These are phyloP conservation scores for Babesia gibsoni DNA, from an alignment of 169 alveolate species.

Conservation along the genomic window DNA sequence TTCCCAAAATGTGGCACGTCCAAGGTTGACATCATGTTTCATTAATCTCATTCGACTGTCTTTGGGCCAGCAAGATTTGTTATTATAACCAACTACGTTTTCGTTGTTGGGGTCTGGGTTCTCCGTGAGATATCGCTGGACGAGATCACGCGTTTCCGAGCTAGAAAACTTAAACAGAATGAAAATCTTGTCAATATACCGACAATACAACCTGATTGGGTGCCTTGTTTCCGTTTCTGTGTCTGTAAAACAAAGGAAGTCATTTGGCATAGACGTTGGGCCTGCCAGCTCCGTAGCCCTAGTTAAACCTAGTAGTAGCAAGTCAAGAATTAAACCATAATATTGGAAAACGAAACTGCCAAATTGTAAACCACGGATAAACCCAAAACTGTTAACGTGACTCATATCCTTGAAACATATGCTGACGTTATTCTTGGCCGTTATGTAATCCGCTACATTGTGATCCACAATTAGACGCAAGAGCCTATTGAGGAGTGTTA, in stretches of 20 bases:
- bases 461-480: constrained; percentile 98
- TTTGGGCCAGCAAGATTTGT: constrained; percentile 99
- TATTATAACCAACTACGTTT: constrained; percentile 97
- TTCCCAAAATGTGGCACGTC: constrained; percentile 99
- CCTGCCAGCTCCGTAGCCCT: constrained; percentile 99
- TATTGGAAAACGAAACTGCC: constrained; percentile 96
- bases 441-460: constrained; percentile 99
- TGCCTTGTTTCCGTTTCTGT: constrained; percentile 94
- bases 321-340: constrained; percentile 89
- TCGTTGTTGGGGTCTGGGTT: constrained; percentile 99
- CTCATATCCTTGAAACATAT: constrained; percentile 98
- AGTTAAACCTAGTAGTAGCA: constrained; percentile 94
- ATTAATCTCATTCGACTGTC: constrained; percentile 99
- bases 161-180: constrained; percentile 92
- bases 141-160: constrained; percentile 95
- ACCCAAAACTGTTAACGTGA: constrained; percentile 97
- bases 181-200: constrained; percentile 95
- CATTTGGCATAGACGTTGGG: constrained; percentile 86
- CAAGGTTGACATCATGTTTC: constrained; percentile 97
- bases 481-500: constrained; percentile 95
- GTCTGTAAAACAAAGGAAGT: constrained; percentile 92
- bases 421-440: constrained; percentile 97
- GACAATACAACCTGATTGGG: constrained; percentile 96
- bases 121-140: constrained; percentile 97
- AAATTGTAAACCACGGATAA: constrained; percentile 97